These are phyloP conservation scores for Rutstroemia sp. DNA, from an alignment of 2,329 filamentous ascomycete species.

Conservation along the genomic window DNA sequence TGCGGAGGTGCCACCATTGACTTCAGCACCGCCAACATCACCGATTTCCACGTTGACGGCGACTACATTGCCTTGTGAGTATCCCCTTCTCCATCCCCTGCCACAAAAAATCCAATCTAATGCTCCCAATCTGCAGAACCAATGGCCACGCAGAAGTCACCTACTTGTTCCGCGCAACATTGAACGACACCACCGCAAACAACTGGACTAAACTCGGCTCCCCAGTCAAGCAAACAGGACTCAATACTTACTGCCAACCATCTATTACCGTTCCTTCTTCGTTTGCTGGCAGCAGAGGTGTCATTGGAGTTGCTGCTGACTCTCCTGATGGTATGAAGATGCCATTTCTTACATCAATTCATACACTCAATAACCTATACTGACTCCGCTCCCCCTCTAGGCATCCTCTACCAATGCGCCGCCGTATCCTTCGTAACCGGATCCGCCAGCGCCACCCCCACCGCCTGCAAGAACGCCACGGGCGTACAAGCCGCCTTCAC, in stretches of 20 bases:
- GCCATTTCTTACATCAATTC: too few relatives aligned
- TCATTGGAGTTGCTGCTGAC: slow-evolving; percentile 44
- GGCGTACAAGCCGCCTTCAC: slow-evolving; percentile 25
- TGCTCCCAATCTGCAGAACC: slow-evolving; percentile 23
- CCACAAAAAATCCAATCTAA: neutral
- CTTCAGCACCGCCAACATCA: slow-evolving; percentile 42
- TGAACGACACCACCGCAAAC: slow-evolving; percentile 35
- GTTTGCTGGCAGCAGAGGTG: slow-evolving; percentile 48
- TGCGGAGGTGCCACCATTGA: slow-evolving; percentile 48
- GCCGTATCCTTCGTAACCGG: slow-evolving; percentile 48
- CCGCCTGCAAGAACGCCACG: slow-evolving; percentile 34
- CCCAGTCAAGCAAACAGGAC: slow-evolving; percentile 46
- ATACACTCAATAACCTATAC: neutral
- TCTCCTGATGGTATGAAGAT: slow-evolving; percentile 43
- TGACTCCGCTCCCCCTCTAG: neutral
- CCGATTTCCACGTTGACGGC: slow-evolving; percentile 52
- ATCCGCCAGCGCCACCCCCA: slow-evolving; percentile 20
- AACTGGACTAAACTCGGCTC: slow-evolving; percentile 48
- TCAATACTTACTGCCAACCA: slow-evolving; percentile 47
- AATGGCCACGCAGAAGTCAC: slow-evolving; percentile 45
- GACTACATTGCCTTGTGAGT: slow-evolving; percentile 38
- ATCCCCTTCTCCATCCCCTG: neutral
- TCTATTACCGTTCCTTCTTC: slow-evolving; percentile 39
- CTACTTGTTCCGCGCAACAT: slow-evolving; percentile 52
- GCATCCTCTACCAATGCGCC: slow-evolving; percentile 38